These are phyloP conservation scores for Huntiella omanensis DNA, from an alignment of 2,329 filamentous ascomycete genomes.

Conservation along the genomic window DNA sequence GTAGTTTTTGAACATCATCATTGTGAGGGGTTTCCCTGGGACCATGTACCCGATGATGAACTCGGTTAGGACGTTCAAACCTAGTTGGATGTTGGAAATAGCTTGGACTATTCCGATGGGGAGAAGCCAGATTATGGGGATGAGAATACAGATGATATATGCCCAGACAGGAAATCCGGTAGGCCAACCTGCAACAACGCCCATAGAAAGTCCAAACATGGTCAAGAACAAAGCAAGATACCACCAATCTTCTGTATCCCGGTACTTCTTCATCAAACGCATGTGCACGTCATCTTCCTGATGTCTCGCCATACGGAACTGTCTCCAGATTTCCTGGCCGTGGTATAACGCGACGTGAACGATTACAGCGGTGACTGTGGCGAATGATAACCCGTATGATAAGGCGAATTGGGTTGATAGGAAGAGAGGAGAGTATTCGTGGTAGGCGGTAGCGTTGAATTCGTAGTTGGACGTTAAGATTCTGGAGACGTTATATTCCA, in stretches of 20 bases:
- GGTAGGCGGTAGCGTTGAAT: constrained; percentile 32
- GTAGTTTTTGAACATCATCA: constrained; percentile 66
- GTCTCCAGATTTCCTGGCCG: constrained; percentile 33
- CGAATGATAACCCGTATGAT: constrained; percentile 45
- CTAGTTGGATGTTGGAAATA: constrained; percentile 43
- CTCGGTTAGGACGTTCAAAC: constrained; percentile 54
- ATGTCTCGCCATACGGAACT: constrained; percentile 33
- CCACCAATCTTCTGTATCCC: constrained; percentile 41
- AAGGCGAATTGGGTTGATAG: constrained; percentile 42
- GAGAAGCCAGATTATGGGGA: constrained; percentile 39
- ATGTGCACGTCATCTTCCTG: constrained; percentile 42
- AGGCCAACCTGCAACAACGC: constrained; percentile 33
- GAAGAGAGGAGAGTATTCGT: constrained; percentile 40
- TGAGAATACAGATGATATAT: constrained; percentile 35
- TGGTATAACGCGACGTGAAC: constrained; percentile 38
- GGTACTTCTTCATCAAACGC: constrained; percentile 42
- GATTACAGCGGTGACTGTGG: constrained; percentile 43
- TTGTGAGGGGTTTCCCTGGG: constrained; percentile 48
- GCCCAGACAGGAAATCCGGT: constrained; percentile 41
- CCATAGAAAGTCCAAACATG: constrained; percentile 36
- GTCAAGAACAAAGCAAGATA: constrained; percentile 31
- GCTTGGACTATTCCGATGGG: constrained; percentile 43
- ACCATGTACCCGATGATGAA: constrained; percentile 57
- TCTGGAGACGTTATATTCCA: constrained; percentile 29
- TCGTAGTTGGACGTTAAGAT: constrained; percentile 30